Conservation (phyloP, 192 early-diverging fungal species). For the Funneliformis mosseae region DNA sequence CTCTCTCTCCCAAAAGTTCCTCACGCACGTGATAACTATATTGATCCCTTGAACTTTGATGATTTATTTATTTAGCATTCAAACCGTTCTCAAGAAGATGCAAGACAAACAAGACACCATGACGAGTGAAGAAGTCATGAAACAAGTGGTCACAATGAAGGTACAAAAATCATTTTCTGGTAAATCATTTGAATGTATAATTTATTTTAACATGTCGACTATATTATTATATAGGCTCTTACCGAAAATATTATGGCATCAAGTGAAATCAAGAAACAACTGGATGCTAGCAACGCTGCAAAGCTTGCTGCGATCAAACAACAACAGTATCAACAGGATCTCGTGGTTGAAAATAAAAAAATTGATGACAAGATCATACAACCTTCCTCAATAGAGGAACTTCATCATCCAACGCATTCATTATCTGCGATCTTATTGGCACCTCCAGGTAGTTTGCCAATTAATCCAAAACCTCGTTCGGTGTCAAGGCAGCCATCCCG, state of each 20-base stretch:
- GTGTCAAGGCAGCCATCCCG: constrained; percentile 35
- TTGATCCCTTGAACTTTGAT: background rate
- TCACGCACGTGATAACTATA: background rate
- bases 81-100: constrained; percentile 39
- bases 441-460: background rate
- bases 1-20: background rate
- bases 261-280: constrained; percentile 25
- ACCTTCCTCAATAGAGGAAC: background rate
- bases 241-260: constrained; percentile 32
- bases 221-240: constrained; percentile 12
- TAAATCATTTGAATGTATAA: no score
- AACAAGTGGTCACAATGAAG: constrained; percentile 34
- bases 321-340: background rate
- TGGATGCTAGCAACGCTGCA: constrained; percentile 9
- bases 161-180: background rate
- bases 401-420: background rate
- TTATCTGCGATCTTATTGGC: background rate
- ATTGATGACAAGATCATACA: background rate
- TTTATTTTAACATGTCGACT: background rate
- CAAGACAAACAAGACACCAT: constrained; percentile 41
- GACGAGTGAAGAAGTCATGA: constrained; percentile 38
- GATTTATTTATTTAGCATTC: constrained; percentile 36
- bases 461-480: constrained; percentile 25
- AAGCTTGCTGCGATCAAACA: background rate
- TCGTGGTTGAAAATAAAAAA: background rate